Conservation (phyloP, 2,329 filamentous ascomycete genomes). For the Beauveria sp. region DNA sequence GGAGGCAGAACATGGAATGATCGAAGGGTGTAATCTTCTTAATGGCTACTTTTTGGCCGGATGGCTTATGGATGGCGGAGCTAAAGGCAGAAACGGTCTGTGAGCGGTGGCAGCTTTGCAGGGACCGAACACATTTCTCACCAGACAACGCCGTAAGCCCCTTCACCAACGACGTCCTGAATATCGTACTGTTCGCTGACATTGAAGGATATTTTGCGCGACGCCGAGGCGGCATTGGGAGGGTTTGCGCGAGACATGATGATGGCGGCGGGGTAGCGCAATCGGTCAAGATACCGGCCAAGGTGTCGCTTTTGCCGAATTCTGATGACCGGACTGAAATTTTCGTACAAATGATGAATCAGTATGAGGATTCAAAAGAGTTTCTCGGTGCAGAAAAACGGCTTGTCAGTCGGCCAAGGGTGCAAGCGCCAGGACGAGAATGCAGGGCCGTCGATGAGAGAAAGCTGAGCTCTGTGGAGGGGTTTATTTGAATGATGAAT, state of each 20-base stretch:
- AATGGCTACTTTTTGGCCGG: constrained; percentile 96
- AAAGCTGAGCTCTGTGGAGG: constrained; percentile 5
- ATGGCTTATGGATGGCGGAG: constrained; percentile 96
- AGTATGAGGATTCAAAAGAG: neutral
- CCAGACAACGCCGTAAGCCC: constrained; percentile 98
- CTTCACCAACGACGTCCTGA: constrained; percentile 97
- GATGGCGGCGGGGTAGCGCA: constrained; percentile 14
- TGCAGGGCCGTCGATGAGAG: neutral
- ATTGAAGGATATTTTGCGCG: constrained; percentile 98
- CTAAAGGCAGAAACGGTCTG: constrained; percentile 35
- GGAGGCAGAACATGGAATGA: constrained; percentile 96
- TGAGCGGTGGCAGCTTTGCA: constrained; percentile 3
- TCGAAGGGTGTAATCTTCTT: constrained; percentile 99
- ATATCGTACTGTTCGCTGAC: constrained; percentile 99
- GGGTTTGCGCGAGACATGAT: constrained; percentile 51
- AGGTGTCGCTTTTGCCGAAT: neutral
- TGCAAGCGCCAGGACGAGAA: constrained; percentile 4
- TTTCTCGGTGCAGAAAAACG: neutral
- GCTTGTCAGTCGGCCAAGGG: neutral
- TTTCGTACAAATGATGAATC: neutral
- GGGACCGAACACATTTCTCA: constrained; percentile 39
- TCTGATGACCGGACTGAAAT: neutral
- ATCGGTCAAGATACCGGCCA: neutral
- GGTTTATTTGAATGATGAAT: constrained; percentile 6
- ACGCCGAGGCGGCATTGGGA: constrained; percentile 52